phyloP scores from a whole-genome alignment of 163 green algal genomes.

The Prototheca wickerhamii region DNA sequence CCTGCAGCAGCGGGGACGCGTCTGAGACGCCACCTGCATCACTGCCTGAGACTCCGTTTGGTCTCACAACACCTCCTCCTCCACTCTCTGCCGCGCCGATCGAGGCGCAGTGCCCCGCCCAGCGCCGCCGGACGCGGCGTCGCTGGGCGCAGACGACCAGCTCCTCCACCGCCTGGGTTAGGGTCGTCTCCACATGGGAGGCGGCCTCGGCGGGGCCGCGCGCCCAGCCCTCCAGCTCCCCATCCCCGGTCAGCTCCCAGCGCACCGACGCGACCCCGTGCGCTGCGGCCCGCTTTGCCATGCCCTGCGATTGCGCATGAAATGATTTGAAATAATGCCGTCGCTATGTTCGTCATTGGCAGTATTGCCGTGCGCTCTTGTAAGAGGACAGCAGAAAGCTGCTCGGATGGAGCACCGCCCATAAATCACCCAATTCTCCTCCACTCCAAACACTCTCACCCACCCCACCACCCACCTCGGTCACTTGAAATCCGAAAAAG shows the following conservation, averaged over 20 bases:
- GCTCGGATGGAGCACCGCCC: too few relatives aligned
- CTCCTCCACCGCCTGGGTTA: constrained; percentile 54
- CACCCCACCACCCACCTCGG: constrained; percentile 6
- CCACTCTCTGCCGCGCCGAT: too few relatives aligned
- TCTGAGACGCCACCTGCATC: not conserved
- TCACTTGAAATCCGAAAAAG: constrained; percentile 18
- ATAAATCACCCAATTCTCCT: not conserved
- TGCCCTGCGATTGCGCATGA: too few relatives aligned
- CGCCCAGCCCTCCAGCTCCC: constrained; percentile 2
- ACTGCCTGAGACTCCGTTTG: not conserved
- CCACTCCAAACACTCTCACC: not conserved
- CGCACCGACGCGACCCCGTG: constrained; percentile 27
- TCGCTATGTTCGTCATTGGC: too few relatives aligned
- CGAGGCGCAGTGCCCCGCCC: too few relatives aligned
- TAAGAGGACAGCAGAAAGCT: too few relatives aligned
- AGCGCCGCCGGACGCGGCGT: not conserved
- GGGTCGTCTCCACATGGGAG: constrained; percentile 49
- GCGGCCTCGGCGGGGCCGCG: constrained; percentile 37
- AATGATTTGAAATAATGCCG: too few relatives aligned
- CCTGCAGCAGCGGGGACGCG: not conserved
- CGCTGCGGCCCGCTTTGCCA: constrained; percentile 10
- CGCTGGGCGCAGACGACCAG: constrained; percentile 28
- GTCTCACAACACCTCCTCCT: not conserved
- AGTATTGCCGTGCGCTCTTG: too few relatives aligned
- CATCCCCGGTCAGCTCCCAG: constrained; percentile 20